Percentiles rank a stretch among this genome's conserved stretches.
Conservation (phyloP, 352 stramenopile species). For the Pythium scleroteichum region DNA sequence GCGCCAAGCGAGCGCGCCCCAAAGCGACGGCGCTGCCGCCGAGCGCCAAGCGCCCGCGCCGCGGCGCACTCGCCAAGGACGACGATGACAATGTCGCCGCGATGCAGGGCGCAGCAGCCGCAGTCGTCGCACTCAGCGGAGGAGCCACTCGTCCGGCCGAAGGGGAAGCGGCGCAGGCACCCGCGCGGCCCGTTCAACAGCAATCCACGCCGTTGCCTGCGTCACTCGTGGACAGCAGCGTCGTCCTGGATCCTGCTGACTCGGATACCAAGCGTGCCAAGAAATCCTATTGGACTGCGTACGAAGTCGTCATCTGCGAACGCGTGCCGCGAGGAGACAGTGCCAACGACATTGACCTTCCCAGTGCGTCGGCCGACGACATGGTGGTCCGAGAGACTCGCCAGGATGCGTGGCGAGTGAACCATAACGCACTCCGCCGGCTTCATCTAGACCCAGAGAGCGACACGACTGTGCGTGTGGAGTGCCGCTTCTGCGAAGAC, state of each 20-base stretch:
- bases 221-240: slow-evolving; percentile 20
- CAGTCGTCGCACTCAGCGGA: slow-evolving; percentile 29
- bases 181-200: background rate
- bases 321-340: background rate
- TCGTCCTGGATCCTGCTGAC: slow-evolving; percentile 22
- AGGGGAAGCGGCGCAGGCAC: background rate
- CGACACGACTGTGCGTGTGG: slow-evolving; percentile 27
- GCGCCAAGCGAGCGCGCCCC: background rate
- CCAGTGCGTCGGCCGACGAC: background rate
- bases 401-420: slow-evolving; percentile 30
- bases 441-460: slow-evolving; percentile 22
- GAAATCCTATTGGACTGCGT: slow-evolving; percentile 34
- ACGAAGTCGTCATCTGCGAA: slow-evolving; percentile 30
- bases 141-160: background rate
- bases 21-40: background rate
- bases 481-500: slow-evolving; percentile 25
- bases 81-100: slow-evolving; percentile 21
- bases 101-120: slow-evolving; percentile 23
- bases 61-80: slow-evolving; percentile 15
- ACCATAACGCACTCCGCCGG: slow-evolving; percentile 29
- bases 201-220: background rate
- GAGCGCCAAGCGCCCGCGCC: slow-evolving; percentile 15
- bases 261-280: slow-evolving; percentile 34
- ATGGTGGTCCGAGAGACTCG: slow-evolving; percentile 22
- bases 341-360: background rate